Base-by-base conservation (phyloP, 1,284 basidiomycete genomes). In the Exobasidium cylindrosporum region DNA sequence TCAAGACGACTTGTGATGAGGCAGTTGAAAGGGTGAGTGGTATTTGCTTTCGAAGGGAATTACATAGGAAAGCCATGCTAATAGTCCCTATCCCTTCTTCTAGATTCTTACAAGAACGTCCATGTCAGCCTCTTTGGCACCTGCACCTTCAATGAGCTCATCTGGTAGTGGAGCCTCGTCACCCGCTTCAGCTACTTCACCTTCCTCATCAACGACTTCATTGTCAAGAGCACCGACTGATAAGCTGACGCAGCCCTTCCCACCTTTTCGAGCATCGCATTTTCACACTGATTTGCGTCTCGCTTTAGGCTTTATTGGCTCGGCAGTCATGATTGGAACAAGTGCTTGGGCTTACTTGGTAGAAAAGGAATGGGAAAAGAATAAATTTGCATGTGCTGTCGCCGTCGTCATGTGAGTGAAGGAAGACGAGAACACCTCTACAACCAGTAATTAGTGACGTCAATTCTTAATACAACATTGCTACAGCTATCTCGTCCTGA, bases 311-410 rank as follows among this genome's bases (percentile, higher is more conserved):
- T 69, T 73, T 40, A 62, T 60, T 0, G 71, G 69, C 10, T 69
- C 77, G 3, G 55, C 66, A n/a, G 54, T 71, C 56, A 75, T 79
- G 72, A 71, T 79, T 32, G 76, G 63, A 43, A 66, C 69, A 4
- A 66, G 64, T 11, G 64, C 60, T 44, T 78, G 74, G 67, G 57
- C 69, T 10, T 79, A 76, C 56, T 66, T 73, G 45, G 47, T 76
- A 43, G 77, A 78, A 58, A 67, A 72, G 55, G 72, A 73, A 17
- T 79, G 77, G 77, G 57, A 64, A 21, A 67, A 70, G 49, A 73
- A 76, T 58, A 76, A 75, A 61, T 55, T 64, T 10, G 44, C 63
- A 4, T 70, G 66, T 24, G 65, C 57, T 24, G 44, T 74, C 32
- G 66, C 71, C 7, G 72, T 78, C 0, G 66, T 64, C 0, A 49